Conservation (phyloP, 2,329 filamentous ascomycete genomes). For the Penicillium paneum region DNA sequence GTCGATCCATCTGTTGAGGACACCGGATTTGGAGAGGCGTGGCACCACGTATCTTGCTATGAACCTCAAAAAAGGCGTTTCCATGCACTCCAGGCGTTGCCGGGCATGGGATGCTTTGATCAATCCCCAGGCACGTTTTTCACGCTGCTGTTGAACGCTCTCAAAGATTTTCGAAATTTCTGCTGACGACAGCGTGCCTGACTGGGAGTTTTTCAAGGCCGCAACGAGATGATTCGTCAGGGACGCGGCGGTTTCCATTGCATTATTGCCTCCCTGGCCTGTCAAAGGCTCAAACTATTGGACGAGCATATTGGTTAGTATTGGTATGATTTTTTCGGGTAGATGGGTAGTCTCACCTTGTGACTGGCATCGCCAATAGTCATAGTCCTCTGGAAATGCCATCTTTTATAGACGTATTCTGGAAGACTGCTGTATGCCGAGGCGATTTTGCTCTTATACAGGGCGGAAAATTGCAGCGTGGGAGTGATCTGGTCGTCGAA, state of each 20-base stretch:
- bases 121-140: constrained; percentile 8
- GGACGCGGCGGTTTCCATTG: constrained; percentile 20
- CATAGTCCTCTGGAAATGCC: constrained; percentile 16
- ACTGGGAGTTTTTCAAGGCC: not conserved
- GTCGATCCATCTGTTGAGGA: constrained; percentile 2
- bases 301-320: not conserved
- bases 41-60: constrained; percentile 9
- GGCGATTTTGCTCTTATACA: constrained; percentile 16
- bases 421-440: constrained; percentile 15
- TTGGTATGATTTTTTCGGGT: not conserved
- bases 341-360: constrained; percentile 7
- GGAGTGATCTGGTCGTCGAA: constrained; percentile 18
- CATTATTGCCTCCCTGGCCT: constrained; percentile 20
- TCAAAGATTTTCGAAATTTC: constrained; percentile 8
- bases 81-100: constrained; percentile 18
- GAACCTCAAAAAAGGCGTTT: constrained; percentile 14
- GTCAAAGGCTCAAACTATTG: constrained; percentile 16
- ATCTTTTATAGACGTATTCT: constrained; percentile 22
- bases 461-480: constrained; percentile 20
- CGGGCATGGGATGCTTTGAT: constrained; percentile 12
- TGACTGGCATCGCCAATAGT: constrained; percentile 18
- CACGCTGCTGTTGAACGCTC: constrained; percentile 11
- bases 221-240: constrained; percentile 15
- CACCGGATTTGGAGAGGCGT: not conserved
- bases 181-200: not conserved